These are phyloP conservation scores for Nakaseomyces nivariensis DNA, from an alignment of 1,139 yeast genomes.

Conservation along the genomic window DNA sequence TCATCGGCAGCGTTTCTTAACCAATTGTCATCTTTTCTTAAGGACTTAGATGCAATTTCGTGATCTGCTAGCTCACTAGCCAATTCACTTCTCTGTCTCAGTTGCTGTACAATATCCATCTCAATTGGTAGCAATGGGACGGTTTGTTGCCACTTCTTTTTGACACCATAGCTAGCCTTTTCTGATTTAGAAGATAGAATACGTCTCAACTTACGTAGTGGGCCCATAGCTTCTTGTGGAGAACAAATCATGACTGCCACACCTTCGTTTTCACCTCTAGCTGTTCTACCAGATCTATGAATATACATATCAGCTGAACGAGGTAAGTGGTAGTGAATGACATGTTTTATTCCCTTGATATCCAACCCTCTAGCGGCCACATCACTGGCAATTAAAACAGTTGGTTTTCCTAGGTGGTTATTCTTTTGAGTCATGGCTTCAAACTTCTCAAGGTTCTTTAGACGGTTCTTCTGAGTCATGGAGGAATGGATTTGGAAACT, in stretches of 20 bases:
- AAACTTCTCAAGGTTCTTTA: slow-evolving; percentile 72
- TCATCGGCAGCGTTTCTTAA: slow-evolving; percentile 87
- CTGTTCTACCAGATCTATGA: slow-evolving; percentile 97
- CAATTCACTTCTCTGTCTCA: slow-evolving; percentile 56
- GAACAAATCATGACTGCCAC: slow-evolving; percentile 87
- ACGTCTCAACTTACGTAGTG: slow-evolving; percentile 64
- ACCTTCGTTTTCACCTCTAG: slow-evolving; percentile 91
- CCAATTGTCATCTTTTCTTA: slow-evolving; percentile 72
- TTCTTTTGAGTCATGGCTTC: slow-evolving; percentile 41
- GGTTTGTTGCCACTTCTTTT: slow-evolving; percentile 41
- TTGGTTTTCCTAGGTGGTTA: slow-evolving; percentile 28
- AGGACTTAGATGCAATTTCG: slow-evolving; percentile 46
- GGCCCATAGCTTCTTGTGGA: slow-evolving; percentile 88
- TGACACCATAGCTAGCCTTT: slow-evolving; percentile 7
- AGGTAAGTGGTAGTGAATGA: slow-evolving; percentile 91
- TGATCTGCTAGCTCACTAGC: slow-evolving; percentile 72
- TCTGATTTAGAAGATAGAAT: slow-evolving; percentile 37
- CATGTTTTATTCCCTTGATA: slow-evolving; percentile 85
- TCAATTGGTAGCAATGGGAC: slow-evolving; percentile 72
- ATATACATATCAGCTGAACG: slow-evolving; percentile 89
- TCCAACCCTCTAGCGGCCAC: slow-evolving; percentile 98
- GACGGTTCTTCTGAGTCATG: slow-evolving; percentile 90
- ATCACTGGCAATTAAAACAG: slow-evolving; percentile 86
- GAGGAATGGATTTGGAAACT: slow-evolving; percentile 83
- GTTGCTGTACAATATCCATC: slow-evolving; percentile 56